Evolutionary conservation across 306 rosid species (phyloP).

Genomic region (Quercus variabilis): DNA sequence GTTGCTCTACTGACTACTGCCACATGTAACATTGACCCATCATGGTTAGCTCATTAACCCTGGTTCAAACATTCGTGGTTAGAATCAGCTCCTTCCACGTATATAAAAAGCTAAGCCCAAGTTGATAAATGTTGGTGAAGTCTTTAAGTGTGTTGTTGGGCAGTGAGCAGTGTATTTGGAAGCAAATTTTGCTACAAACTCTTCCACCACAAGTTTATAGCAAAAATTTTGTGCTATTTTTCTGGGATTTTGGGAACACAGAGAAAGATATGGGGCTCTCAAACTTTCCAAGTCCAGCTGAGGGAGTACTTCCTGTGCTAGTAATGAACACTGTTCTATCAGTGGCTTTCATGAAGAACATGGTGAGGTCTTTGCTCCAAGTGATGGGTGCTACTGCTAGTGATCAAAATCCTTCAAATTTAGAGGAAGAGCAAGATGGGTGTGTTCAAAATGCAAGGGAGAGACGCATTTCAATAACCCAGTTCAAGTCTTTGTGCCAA

Average conservation of each 20-base stretch:
- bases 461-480: conserved; percentile 51
- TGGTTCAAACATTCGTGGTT: conserved; percentile 26
- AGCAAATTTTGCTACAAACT: no score
- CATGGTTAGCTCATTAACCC: conserved; percentile 21
- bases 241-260: background rate
- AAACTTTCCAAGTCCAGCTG: conserved; percentile 49
- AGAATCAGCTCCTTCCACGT: background rate
- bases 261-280: conserved; percentile 60
- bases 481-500: conserved; percentile 44
- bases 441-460: conserved; percentile 17
- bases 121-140: background rate
- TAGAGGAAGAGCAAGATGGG: conserved; percentile 31
- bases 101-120: background rate
- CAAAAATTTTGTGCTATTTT: background rate
- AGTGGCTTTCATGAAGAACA: conserved; percentile 54
- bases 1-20: conserved; percentile 1
- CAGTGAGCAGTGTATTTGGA: background rate
- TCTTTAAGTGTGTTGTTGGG: background rate
- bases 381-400: conserved; percentile 21
- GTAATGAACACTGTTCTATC: conserved; percentile 64
- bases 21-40: conserved; percentile 32
- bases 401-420: conserved; percentile 1
- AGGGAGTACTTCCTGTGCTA: conserved; percentile 57
- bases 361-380: conserved; percentile 58
- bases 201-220: no score